A percentile compares a stretch with the other conserved stretches of the same genome.
Conservation (phyloP, 768 basidiomycete genomes). For the Saitozyma sp. region DNA sequence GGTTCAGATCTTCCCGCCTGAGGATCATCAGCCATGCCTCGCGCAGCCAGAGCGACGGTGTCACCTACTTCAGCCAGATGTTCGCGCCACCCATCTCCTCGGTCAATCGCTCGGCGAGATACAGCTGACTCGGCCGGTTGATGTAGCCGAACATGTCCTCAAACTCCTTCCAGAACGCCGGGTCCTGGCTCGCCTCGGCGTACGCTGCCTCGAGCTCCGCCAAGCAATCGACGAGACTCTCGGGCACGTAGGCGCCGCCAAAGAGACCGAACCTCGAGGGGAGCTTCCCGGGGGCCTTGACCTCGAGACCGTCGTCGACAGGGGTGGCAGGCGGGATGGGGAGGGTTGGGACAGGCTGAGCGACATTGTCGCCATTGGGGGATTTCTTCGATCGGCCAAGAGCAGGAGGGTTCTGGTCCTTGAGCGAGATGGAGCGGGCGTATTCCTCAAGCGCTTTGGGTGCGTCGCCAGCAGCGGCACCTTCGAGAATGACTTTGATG, state of each 20-base stretch:
- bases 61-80: constrained; percentile 87
- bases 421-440: constrained; percentile 68
- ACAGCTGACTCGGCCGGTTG: constrained; percentile 88
- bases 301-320: constrained; percentile 29
- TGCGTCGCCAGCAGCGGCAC: constrained; percentile 55
- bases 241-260: constrained; percentile 96
- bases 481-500: constrained; percentile 72
- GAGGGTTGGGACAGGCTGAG: constrained; percentile 33
- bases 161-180: constrained; percentile 89
- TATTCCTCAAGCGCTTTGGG: constrained; percentile 56
- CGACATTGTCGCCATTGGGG: constrained; percentile 38
- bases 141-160: constrained; percentile 85
- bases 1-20: constrained; percentile 62
- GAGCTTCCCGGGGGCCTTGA: constrained; percentile 53
- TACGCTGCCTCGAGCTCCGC: constrained; percentile 86
- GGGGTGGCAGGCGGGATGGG: constrained; percentile 39
- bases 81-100: constrained; percentile 87
- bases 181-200: constrained; percentile 79
- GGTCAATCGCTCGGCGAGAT: constrained; percentile 86
- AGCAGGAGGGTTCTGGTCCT: constrained; percentile 44
- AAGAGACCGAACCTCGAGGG: constrained; percentile 90
- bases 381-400: constrained; percentile 25
- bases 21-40: neutral
- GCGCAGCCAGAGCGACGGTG: constrained; percentile 41
- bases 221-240: constrained; percentile 89